Percentiles rank a stretch among this genome's conserved stretches.
phyloP scores from a whole-genome alignment of 306 rosid genomes.

The Medicago ruthenica region DNA sequence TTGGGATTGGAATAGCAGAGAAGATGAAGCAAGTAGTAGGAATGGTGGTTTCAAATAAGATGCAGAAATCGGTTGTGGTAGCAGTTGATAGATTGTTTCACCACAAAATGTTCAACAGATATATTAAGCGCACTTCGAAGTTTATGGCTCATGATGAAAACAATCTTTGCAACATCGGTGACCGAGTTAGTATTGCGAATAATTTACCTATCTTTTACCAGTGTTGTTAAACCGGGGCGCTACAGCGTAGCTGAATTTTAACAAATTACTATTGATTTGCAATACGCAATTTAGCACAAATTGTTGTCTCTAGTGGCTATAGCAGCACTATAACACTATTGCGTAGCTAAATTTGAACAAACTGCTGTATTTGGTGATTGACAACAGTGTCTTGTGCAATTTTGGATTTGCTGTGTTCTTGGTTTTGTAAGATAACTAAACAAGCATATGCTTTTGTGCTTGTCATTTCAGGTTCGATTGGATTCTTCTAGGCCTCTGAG shows the following conservation, averaged over 20 bases:
- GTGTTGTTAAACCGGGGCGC: background rate
- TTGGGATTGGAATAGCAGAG: background rate
- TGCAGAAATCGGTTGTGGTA: conserved; percentile 97
- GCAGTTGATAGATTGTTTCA: conserved; percentile 83
- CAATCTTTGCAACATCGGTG: conserved; percentile 77
- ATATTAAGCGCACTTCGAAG: conserved; percentile 86
- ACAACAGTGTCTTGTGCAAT: background rate
- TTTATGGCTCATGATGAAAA: conserved; percentile 93
- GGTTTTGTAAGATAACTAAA: conserved; percentile 20
- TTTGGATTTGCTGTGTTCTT: conserved; percentile 5
- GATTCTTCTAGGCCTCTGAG: conserved; percentile 87
- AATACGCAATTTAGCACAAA: too few species aligned
- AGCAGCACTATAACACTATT: background rate
- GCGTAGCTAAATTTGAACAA: background rate
- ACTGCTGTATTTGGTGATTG: background rate
- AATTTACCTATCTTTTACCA: background rate
- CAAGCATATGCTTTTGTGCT: background rate
- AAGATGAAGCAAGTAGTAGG: conserved; percentile 91
- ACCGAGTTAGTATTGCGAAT: conserved; percentile 53
- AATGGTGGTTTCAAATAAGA: conserved; percentile 91
- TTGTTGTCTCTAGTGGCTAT: background rate
- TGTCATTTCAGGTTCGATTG: conserved; percentile 65
- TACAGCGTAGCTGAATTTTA: background rate
- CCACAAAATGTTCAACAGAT: conserved; percentile 74
- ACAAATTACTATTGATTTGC: too few species aligned